Conservation (phyloP, 495 filamentous ascomycete species). For the Neohortaea acidophila region DNA sequence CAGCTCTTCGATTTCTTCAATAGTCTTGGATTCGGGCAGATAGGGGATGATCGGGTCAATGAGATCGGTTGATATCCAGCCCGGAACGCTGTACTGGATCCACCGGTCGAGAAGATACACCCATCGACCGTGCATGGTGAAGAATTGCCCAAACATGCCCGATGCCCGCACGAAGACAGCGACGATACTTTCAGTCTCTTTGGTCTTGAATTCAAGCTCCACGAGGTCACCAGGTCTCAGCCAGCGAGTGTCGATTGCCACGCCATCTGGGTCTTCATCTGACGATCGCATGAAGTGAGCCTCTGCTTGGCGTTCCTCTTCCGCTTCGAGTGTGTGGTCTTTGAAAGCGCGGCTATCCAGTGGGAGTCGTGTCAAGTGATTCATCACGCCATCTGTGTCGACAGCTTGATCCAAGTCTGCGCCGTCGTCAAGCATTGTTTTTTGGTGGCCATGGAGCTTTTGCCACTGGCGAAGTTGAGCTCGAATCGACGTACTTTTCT, state of each 20-base stretch:
- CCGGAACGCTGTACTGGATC: slow-evolving; percentile 47
- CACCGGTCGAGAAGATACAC: slow-evolving; percentile 33
- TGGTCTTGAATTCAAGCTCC: slow-evolving; percentile 33
- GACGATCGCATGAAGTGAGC: slow-evolving; percentile 8
- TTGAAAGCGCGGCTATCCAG: too few relatives aligned
- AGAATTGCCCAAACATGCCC: slow-evolving; percentile 47
- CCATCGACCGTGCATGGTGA: slow-evolving; percentile 59
- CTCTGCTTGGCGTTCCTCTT: slow-evolving; percentile 13
- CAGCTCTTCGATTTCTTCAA: slow-evolving; percentile 23
- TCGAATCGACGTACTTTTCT: too few relatives aligned
- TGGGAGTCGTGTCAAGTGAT: slow-evolving; percentile 16
- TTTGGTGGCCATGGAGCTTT: slow-evolving; percentile 19
- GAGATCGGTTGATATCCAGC: slow-evolving; percentile 42
- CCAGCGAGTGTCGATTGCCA: slow-evolving; percentile 10
- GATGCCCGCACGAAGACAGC: slow-evolving; percentile 44
- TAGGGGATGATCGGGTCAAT: slow-evolving; percentile 45
- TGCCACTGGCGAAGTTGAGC: slow-evolving; percentile 27
- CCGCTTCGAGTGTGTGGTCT: slow-evolving; percentile 4
- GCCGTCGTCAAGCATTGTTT: slow-evolving; percentile 10
- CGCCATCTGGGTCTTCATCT: slow-evolving; percentile 5
- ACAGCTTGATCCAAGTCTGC: slow-evolving; percentile 3
- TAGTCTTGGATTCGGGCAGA: slow-evolving; percentile 38
- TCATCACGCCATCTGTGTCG: slow-evolving; percentile 6
- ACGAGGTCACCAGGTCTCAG: slow-evolving; percentile 61
- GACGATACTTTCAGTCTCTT: slow-evolving; percentile 35